Evolutionary conservation across 805 yeast species (phyloP).

Genomic region (Brettanomyces sp.): DNA sequence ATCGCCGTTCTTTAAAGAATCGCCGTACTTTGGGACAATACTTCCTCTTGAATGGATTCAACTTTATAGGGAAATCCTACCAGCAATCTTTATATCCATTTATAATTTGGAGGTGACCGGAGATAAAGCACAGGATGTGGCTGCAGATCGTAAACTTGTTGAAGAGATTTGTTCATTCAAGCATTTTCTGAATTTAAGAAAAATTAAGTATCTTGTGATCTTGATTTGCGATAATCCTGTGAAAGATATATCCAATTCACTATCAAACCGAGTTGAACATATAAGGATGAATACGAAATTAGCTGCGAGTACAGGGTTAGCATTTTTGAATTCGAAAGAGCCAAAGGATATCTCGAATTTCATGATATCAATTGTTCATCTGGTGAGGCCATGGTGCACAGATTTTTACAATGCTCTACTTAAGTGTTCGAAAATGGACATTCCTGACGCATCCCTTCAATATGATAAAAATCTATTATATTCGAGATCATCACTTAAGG

Average conservation of each 20-base stretch:
- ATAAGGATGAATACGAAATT: constrained; percentile 35
- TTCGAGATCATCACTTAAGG: constrained; percentile 42
- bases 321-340: background rate
- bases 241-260: constrained; percentile 18
- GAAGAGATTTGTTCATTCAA: constrained; percentile 29
- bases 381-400: constrained; percentile 29
- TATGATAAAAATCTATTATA: constrained; percentile 28
- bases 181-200: constrained; percentile 20
- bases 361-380: constrained; percentile 29
- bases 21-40: constrained; percentile 32
- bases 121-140: constrained; percentile 8
- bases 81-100: constrained; percentile 37
- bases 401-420: constrained; percentile 37
- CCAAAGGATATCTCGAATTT: constrained; percentile 13
- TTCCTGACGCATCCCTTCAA: too few relatives aligned
- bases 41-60: constrained; percentile 42
- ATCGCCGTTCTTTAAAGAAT: constrained; percentile 37
- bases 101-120: constrained; percentile 24
- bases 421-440: constrained; percentile 13
- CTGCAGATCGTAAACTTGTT: constrained; percentile 19
- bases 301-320: constrained; percentile 12
- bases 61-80: constrained; percentile 39
- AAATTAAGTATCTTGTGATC: constrained; percentile 27
- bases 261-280: constrained; percentile 24
- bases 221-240: constrained; percentile 23